phyloP scores from a whole-genome alignment of 2,329 filamentous ascomycete genomes.

The Neonectria punicea region DNA sequence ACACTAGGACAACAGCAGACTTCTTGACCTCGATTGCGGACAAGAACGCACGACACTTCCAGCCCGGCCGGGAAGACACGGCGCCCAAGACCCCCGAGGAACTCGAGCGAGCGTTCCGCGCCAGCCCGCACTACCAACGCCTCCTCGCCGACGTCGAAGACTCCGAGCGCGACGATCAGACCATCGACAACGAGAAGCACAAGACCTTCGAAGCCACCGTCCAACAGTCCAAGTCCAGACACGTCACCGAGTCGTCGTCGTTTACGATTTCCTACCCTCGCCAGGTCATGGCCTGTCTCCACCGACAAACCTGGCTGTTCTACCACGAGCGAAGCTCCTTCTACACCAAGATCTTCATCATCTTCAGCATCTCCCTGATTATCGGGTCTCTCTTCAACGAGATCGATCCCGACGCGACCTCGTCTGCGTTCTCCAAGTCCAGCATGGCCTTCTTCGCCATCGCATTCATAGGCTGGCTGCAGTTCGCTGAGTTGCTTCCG shows the following conservation, averaged over 20 bases:
- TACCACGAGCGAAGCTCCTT: conserved; percentile 19
- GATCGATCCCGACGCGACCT: conserved; percentile 14
- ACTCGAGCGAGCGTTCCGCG: conserved; percentile 70
- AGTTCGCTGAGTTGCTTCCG: conserved; percentile 16
- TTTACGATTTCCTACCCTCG: conserved; percentile 64
- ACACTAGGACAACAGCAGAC: conserved; percentile 53
- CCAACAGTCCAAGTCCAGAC: conserved; percentile 11
- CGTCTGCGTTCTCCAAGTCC: conserved; percentile 17
- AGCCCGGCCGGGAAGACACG: conserved; percentile 68
- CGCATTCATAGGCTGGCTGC: conserved; percentile 15
- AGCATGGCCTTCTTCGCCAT: conserved; percentile 20
- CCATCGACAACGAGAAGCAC: conserved; percentile 7
- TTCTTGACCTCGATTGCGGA: conserved; percentile 81
- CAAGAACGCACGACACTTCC: conserved; percentile 73
- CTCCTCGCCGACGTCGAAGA: conserved; percentile 66
- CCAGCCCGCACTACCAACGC: conserved; percentile 67
- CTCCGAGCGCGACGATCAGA: conserved; percentile 53
- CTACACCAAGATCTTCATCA: conserved; percentile 17
- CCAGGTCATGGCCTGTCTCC: conserved; percentile 74
- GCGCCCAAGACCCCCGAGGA: conserved; percentile 75
- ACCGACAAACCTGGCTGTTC: conserved; percentile 77
- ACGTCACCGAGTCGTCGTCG: conserved; percentile 16
- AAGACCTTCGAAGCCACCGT: conserved; percentile 7
- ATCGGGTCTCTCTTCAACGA: conserved; percentile 11
- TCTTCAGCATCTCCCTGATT: conserved; percentile 15